Base-by-base conservation (phyloP, 768 basidiomycete species). In the Mycena chlorophos region DNA sequence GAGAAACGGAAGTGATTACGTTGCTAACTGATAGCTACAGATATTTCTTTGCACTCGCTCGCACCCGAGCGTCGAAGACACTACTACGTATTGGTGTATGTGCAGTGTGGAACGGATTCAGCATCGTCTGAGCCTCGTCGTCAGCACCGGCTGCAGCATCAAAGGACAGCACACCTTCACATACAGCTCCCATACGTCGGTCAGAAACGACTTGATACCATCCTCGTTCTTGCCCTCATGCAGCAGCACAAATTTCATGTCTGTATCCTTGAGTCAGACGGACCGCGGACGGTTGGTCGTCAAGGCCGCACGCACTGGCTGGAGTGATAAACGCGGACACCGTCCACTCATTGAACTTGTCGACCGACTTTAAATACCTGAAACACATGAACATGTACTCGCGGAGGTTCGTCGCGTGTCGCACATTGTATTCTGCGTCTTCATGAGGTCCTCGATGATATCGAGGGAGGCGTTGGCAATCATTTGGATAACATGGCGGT, bases 301-400 rank as follows among this genome's bases (percentile, higher is more conserved):
- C 28, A 34, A 37, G 25, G 37, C 48, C 40, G 20, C 52, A 63
- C 94, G 76, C 73, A 98, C 96, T 97, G 58, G 89, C 91, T 1
- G 95, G 87, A 0, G 97, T 98, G 19, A 98, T 78, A 73, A 98
- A 98, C 27, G 91, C 94, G 16, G 97, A 98, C 19, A 98, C 87
- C 2, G 86, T 95, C 97, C 97, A 99, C 69, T 98, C 97, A 67
- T 98, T 98, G 74, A 98, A 97, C 75, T 89, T 92, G 79, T 99
- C 97, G 56, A 98, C 86, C 17, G 87, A 84, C 68, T 95, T 96
- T 54, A 98, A 78, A 71, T 98, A 98, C 89, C 97, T 98, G 68
- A 20, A 56, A 55, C 43, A 10, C 51, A 52, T 63, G 50, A 68
- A 60, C 38, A 55, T 52, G 49, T 34, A 3, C 26, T 48, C 34